phyloP scores from a whole-genome alignment of 768 basidiomycete species.

The Ephemerocybe angulata region DNA sequence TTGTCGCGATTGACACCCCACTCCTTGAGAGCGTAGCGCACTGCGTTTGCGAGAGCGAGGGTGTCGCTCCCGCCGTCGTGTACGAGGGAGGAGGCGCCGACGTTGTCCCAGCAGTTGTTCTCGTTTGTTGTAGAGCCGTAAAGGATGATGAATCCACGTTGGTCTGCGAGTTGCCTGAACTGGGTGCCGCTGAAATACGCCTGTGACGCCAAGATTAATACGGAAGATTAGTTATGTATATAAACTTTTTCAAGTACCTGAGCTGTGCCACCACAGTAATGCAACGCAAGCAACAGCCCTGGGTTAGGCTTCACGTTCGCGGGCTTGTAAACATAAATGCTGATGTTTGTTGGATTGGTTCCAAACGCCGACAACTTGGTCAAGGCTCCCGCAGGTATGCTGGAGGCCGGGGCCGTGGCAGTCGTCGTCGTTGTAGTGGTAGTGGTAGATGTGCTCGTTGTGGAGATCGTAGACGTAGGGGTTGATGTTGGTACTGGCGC shows the following conservation, averaged over 20 bases:
- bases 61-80: conserved; percentile 57
- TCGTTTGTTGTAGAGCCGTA: conserved; percentile 39
- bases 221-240: not conserved
- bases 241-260: conserved; percentile 22
- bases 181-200: conserved; percentile 45
- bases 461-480: not conserved
- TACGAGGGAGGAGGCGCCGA: conserved; percentile 43
- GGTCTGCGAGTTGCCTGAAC: conserved; percentile 48
- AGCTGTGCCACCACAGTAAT: conserved; percentile 49
- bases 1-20: conserved; percentile 41
- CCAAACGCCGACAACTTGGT: conserved; percentile 32
- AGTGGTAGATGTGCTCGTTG: not conserved
- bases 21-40: conserved; percentile 44
- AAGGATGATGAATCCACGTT: conserved; percentile 49
- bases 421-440: not conserved
- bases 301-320: conserved; percentile 32
- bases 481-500: not conserved
- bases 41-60: conserved; percentile 43
- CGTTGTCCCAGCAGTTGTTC: conserved; percentile 54
- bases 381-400: conserved; percentile 7
- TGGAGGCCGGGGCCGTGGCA: not conserved
- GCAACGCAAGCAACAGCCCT: conserved; percentile 49
- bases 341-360: conserved; percentile 49
- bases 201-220: not conserved
- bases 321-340: conserved; percentile 44